phyloP scores from a whole-genome alignment of 2,329 filamentous ascomycete genomes.

The Pestalotiopsis sp. region DNA sequence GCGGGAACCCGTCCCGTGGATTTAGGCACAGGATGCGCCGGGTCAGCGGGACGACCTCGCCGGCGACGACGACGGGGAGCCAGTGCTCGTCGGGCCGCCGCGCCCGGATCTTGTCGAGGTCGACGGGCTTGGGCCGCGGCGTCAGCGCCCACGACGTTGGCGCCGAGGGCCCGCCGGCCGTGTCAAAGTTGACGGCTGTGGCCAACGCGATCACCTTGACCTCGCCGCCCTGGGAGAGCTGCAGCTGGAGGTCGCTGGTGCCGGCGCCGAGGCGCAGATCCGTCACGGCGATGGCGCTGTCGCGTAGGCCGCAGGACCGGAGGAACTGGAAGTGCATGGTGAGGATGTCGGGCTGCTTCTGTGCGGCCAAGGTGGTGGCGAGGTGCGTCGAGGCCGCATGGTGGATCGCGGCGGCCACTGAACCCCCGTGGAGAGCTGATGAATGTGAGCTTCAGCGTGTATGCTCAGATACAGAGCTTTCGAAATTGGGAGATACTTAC shows the following conservation, averaged over 20 bases:
- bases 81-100: slow-evolving; percentile 21
- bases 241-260: slow-evolving; percentile 19
- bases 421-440: slow-evolving; percentile 22
- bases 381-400: slow-evolving; percentile 20
- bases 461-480: not conserved
- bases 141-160: slow-evolving; percentile 13
- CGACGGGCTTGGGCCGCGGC: slow-evolving; percentile 19
- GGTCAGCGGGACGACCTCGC: slow-evolving; percentile 22
- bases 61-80: slow-evolving; percentile 16
- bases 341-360: slow-evolving; percentile 23
- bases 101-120: slow-evolving; percentile 18
- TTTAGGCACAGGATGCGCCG: slow-evolving; percentile 16
- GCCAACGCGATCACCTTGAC: slow-evolving; percentile 18
- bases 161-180: slow-evolving; percentile 17
- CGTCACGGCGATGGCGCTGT: slow-evolving; percentile 17
- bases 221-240: slow-evolving; percentile 18
- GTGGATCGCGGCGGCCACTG: slow-evolving; percentile 21
- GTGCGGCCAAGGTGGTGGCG: not conserved
- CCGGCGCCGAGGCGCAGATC: slow-evolving; percentile 19
- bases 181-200: slow-evolving; percentile 22
- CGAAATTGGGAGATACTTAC: slow-evolving; percentile 1
- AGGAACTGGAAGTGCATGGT: slow-evolving; percentile 26
- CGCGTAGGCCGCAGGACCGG: slow-evolving; percentile 15
- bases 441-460: not conserved
- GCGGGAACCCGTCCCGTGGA: slow-evolving; percentile 16